Evolutionary conservation across 768 basidiomycete genomes (phyloP).

Genomic region (Auricularia cornea): DNA sequence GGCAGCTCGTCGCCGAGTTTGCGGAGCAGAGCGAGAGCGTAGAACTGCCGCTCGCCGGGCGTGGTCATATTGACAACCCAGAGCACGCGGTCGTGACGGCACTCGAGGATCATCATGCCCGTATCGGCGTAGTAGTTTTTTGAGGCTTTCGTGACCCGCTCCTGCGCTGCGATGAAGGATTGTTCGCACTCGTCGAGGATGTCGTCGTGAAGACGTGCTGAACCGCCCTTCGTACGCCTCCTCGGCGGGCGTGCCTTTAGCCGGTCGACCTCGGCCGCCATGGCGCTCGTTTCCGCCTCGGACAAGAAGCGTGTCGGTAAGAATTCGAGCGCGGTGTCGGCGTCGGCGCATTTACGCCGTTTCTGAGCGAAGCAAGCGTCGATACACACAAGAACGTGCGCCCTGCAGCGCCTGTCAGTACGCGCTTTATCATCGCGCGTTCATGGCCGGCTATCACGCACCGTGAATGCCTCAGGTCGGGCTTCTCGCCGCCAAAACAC

Average conservation of each 20-base stretch:
- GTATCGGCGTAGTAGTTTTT: slow-evolving; percentile 12
- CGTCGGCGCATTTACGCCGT: background rate
- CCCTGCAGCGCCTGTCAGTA: background rate
- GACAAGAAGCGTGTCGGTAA: background rate
- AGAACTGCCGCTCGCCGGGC: slow-evolving; percentile 33
- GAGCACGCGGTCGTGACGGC: slow-evolving; percentile 14
- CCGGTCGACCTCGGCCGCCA: background rate
- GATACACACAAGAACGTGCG: slow-evolving; percentile 1
- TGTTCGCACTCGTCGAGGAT: background rate
- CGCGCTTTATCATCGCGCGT: background rate
- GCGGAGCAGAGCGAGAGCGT: slow-evolving; percentile 26
- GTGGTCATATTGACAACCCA: slow-evolving; percentile 34
- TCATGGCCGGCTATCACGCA: background rate
- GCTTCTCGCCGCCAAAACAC: slow-evolving; percentile 1
- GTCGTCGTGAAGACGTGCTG: background rate
- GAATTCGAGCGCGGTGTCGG: background rate
- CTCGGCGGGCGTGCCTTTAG: background rate
- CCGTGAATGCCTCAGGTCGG: background rate
- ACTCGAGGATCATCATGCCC: slow-evolving; percentile 13
- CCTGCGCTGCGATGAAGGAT: background rate
- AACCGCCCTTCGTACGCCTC: background rate
- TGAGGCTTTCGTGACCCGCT: slow-evolving; percentile 11
- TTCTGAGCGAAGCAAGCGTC: slow-evolving; percentile 4
- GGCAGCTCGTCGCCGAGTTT: slow-evolving; percentile 25
- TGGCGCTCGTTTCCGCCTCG: background rate